phyloP scores from a whole-genome alignment of 345 rosid species.

The Pugionium cornutum region DNA sequence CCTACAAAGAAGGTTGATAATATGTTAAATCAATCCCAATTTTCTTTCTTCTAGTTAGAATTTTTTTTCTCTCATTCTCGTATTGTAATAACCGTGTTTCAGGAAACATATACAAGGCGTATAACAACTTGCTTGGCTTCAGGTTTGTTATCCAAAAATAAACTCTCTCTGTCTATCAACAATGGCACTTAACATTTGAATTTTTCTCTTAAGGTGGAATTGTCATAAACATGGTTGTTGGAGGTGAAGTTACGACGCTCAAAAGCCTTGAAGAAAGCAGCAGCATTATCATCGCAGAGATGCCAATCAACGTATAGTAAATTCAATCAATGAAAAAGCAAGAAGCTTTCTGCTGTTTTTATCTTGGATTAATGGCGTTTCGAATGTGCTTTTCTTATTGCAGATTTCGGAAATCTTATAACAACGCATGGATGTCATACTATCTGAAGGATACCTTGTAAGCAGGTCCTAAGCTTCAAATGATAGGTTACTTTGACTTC shows the following conservation, averaged over 20 bases:
- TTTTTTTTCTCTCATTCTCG: background rate
- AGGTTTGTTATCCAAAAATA: constrained; percentile 46
- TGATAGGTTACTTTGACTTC: no score
- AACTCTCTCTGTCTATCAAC: constrained; percentile 14
- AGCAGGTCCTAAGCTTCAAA: no score
- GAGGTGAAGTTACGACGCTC: constrained; percentile 83
- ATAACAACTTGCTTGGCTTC: constrained; percentile 78
- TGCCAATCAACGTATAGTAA: constrained; percentile 73
- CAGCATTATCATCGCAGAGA: constrained; percentile 66
- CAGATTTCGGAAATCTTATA: constrained; percentile 90
- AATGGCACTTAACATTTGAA: background rate
- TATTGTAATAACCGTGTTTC: constrained; percentile 27
- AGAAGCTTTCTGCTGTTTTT: constrained; percentile 10
- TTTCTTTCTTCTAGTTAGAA: background rate
- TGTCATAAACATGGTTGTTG: constrained; percentile 87
- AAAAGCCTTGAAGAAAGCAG: constrained; percentile 80
- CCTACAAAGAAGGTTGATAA: constrained; percentile 69
- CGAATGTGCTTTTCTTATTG: constrained; percentile 29
- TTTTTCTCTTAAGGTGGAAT: constrained; percentile 68
- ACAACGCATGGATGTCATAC: constrained; percentile 8
- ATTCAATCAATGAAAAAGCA: background rate
- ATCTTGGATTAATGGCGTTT: constrained; percentile 16
- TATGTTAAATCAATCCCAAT: background rate
- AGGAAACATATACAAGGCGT: constrained; percentile 84
- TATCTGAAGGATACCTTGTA: no score